Evolutionary conservation across 805 yeast genomes (phyloP).

Genomic region (Candida koratica): DNA sequence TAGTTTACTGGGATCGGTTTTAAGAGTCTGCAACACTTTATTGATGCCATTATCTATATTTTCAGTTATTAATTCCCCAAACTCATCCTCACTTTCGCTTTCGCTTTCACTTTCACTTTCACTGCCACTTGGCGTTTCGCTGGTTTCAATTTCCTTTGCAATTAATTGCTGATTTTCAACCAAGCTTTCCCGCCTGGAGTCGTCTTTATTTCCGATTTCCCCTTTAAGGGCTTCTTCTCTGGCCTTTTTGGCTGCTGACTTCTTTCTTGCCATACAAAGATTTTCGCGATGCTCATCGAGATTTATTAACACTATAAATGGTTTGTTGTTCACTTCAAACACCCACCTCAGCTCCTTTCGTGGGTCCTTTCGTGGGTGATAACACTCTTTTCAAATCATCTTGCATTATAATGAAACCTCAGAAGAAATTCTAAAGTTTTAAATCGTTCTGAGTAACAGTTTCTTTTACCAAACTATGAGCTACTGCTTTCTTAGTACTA

Average conservation of each 20-base stretch:
- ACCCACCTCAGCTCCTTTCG: no score
- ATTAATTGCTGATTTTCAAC: not conserved
- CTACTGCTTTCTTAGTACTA: slow-evolving; percentile 22
- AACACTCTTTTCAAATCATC: no score
- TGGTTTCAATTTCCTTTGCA: not conserved
- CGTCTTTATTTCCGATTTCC: slow-evolving; percentile 12
- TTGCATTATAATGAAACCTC: no score
- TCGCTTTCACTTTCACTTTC: slow-evolving; percentile 19
- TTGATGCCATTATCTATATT: slow-evolving; percentile 79
- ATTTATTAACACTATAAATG: no score
- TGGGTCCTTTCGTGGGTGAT: no score
- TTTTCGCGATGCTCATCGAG: slow-evolving; percentile 14
- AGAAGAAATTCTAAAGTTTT: no score
- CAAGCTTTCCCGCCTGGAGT: slow-evolving; percentile 7
- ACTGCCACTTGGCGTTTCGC: slow-evolving; percentile 12
- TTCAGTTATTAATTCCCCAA: slow-evolving; percentile 80
- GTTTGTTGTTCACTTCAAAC: no score
- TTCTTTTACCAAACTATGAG: not conserved
- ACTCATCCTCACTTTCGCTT: slow-evolving; percentile 87
- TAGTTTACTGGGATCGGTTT: slow-evolving; percentile 59
- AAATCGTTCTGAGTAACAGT: not conserved
- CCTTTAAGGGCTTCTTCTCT: slow-evolving; percentile 55
- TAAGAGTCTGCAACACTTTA: slow-evolving; percentile 67
- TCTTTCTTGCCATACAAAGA: slow-evolving; percentile 72
- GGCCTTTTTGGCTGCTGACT: slow-evolving; percentile 75